Evolutionary conservation across 1,139 yeast genomes (phyloP), one percentile per base, ranked within the genome.

Genomic region (Geotrichum macrosporum): DNA sequence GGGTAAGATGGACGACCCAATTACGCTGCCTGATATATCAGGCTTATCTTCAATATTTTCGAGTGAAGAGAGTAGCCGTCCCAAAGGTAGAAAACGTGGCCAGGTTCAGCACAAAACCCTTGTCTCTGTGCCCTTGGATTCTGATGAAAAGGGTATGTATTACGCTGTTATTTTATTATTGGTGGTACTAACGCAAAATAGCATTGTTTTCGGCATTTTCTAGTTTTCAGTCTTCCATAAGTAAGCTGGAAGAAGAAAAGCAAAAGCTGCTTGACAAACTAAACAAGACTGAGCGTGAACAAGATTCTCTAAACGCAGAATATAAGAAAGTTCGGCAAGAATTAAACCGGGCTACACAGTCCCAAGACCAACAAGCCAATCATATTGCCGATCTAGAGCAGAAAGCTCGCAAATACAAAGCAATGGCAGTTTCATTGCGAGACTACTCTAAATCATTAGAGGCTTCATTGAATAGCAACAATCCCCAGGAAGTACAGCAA

Each of bases 41-140:
- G 61, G 60, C 1, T 41, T 58, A 19, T 57, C 60, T 10, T 56
- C 59, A 16, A 53, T 58, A 20, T 56, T 57, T 35, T 54, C 58
- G 2, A 52, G 55, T 12, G 58, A 55, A n/a, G 55, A 52, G 32
- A 46, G 40, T 18, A 19, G 34, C 9, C 27, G 48, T 1, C 47
- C 47, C 26, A 42, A 39, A 34, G 37, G 50, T 19, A 50, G 50
- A 9, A 44, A 46, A 24, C 47, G 47, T 44, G 26, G 36, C 31
- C 29, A 48, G 33, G 27, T 44, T 8, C 50, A 55, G 32, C 60
- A 57, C 44, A 56, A 57, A 49, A 52, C 58, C 5, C 51, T 59
- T 20, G 56, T 54, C 6, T 56, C 61, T 8, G 60, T 59, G 19
- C 62, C 62, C 1, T 36, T 58, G 33, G 62, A 59, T 38, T 54